Base-by-base conservation (phyloP, 2,329 filamentous ascomycete genomes). In the Apiospora aurea region DNA sequence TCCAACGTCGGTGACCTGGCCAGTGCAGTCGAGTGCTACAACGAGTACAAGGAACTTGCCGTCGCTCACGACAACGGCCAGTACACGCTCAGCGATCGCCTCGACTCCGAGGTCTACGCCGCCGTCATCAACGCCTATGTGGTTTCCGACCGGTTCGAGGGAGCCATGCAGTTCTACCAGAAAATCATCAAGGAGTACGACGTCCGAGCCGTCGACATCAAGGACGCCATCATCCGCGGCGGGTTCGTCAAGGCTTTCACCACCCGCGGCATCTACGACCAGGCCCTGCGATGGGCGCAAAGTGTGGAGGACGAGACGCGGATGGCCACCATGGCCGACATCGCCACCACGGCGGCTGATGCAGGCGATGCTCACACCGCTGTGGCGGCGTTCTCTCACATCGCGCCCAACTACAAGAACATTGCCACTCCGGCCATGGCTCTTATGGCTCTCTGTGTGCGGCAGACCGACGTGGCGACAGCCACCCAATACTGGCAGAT, bases 21-120 rank as follows among this genome's bases (percentile, higher is more conserved):
- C 77, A 97, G 93, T 76, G 96, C 95, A 26, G 94, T 98, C 8
- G 95, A 97, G 81, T 95, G 94, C 83, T 99, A 98, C 84, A 96
- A 97, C 75, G 94, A 97, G 82, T 98, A 98, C 87, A 94, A 94
- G 79, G 89, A 90, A 66, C 87, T 98, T 57, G 95, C 96, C n/a
- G 90, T 98, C 70, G 91, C 92, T 51, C 89, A 96, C 80, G 93
- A 98, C 81, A 90, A 88, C 51, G 95, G 95, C 72, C 86, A 90
- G 72, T 86, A 91, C 67, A 89, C 89, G 24, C 85, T 95, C 13
- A 86, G 92, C 67, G 88, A 92, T 74, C 91, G 95, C 69, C 87
- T 93, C 67, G 96, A 98, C 79, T 90, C 92, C 41, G 88, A 94
- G 75, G 93, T 98, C 8, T 98, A 99, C 79, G 94, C 95, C 34